These are phyloP conservation scores for Diaporthe sp. DNA, from an alignment of 2,329 filamentous ascomycete genomes.

Conservation along the genomic window DNA sequence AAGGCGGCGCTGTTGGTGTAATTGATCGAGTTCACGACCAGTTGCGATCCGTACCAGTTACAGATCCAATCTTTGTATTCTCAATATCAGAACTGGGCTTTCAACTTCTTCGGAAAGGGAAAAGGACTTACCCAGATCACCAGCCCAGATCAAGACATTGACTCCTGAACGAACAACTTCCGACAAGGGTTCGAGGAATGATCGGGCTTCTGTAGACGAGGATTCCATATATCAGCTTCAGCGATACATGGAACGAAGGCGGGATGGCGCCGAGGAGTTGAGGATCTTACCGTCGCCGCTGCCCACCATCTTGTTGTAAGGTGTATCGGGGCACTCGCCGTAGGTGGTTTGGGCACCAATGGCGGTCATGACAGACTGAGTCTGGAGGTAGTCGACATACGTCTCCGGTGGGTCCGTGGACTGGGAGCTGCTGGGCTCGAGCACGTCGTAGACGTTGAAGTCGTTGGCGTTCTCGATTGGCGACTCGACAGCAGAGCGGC, in stretches of 20 bases:
- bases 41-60: conserved; percentile 68
- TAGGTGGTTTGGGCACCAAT: conserved; percentile 62
- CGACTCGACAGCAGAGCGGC: conserved; percentile 47
- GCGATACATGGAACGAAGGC: too few relatives aligned
- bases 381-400: conserved; percentile 58
- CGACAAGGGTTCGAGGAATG: conserved; percentile 59
- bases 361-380: conserved; percentile 52
- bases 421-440: conserved; percentile 48
- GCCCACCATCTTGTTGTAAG: conserved; percentile 53
- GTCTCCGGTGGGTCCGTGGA: conserved; percentile 56
- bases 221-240: neutral
- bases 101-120: neutral
- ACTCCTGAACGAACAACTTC: conserved; percentile 63
- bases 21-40: conserved; percentile 60
- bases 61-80: conserved; percentile 64
- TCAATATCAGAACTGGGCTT: conserved; percentile 37
- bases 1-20: conserved; percentile 60
- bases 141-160: conserved; percentile 66
- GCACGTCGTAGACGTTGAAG: conserved; percentile 64
- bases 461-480: conserved; percentile 46
- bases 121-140: conserved; percentile 59
- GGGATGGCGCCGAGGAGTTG: too few relatives aligned
- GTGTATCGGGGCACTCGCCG: conserved; percentile 55
- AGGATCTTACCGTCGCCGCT: conserved; percentile 54
- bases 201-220: conserved; percentile 53